Base-by-base conservation (phyloP, 371 early-diverging fungal genomes). In the Phascolomyces articulosus region DNA sequence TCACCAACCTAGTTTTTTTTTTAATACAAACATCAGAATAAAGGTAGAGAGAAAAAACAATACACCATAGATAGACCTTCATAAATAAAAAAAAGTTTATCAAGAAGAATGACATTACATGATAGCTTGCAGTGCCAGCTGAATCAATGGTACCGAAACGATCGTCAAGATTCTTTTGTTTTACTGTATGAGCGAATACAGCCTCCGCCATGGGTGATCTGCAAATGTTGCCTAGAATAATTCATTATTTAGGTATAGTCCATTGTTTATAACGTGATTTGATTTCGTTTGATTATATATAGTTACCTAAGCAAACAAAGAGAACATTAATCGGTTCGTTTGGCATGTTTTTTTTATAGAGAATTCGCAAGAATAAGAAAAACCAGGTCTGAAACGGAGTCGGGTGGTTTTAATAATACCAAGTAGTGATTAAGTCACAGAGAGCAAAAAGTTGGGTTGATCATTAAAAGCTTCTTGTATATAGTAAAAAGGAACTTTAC, bases 151-250 rank as follows among this genome's bases (percentile, higher is more conserved):
- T 64, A 7, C 62, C 72, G 68, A 97, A 93, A 1, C 68, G 71
- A 7, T 80, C 75, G 8, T 63, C 57, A 15, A 96, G 74, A 11
- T 85, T 78, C 40, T 77, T 70, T 66, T 88, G 58, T 51, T 85
- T 82, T 18, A 96, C 89, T 16, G 80, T 79, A 57, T 93, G 86
- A 2, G 81, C 78, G 73, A 98, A 96, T 11, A 96, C 96, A 15
- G 97, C 97, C 65, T 95, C 94, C 23, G 94, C 94, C 94, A 92
- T 94, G n/a, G 89, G 90, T 16, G 90, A 79, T 51, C 96, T 90
- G 75, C 95, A 96, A 64, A 95, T 95, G 79, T 96, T 96, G 66
- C 94, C 89, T 51, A 18, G 15, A 20, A 3, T 23, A 23, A 7
- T 20, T 20, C 4, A 24, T 20, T n/a, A 24, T 11, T 47, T 18